Evolutionary conservation across 192 early-diverging fungal species (phyloP), one percentile per base, ranked within the genome.

Genomic region (Coemansia umbellata): DNA sequence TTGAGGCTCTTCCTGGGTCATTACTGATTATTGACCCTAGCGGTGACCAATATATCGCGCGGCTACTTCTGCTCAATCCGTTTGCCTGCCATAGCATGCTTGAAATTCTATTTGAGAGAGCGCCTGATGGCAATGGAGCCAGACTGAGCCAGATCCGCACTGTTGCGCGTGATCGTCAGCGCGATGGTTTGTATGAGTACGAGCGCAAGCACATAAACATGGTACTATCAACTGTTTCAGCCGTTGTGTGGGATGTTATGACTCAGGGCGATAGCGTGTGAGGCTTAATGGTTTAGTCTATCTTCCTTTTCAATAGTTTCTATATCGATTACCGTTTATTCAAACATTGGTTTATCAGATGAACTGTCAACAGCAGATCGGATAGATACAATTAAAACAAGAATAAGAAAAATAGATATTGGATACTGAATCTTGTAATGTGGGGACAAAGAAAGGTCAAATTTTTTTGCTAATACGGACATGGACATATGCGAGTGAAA

Each of bases 201-300:
- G 74, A 77, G 55, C 74, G 74, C 74, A 66, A 66, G 37, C 74
- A 70, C n/a, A 50, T 77, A 26, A 70, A 77, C 52, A 55, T 77
- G 44, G 59, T 62, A 2, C 51, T 77, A 23, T 77, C 74, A 30
- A 77, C 74, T 3, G 54, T 77, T n/a, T 69, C 74, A 5, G 74
- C 67, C 1, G 67, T 66, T 10, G 55, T 65, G 27, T 77, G 74
- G 74, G 74, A 77, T 31, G 40, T 56, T 36, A 44, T 54, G 50
- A 66, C 74, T 1, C 52, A 48, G 42, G 24, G 18, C 10, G 18
- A n/a, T n/a, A n/a, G n/a, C n/a, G n/a, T n/a, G n/a, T n/a, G n/a
- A n/a, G n/a, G n/a, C n/a, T n/a, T n/a, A n/a, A n/a, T n/a, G n/a
- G n/a, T n/a, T n/a, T n/a, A n/a, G n/a, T n/a, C n/a, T n/a, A n/a